phyloP scores from a whole-genome alignment of 768 basidiomycete genomes.

The Imleria badia region DNA sequence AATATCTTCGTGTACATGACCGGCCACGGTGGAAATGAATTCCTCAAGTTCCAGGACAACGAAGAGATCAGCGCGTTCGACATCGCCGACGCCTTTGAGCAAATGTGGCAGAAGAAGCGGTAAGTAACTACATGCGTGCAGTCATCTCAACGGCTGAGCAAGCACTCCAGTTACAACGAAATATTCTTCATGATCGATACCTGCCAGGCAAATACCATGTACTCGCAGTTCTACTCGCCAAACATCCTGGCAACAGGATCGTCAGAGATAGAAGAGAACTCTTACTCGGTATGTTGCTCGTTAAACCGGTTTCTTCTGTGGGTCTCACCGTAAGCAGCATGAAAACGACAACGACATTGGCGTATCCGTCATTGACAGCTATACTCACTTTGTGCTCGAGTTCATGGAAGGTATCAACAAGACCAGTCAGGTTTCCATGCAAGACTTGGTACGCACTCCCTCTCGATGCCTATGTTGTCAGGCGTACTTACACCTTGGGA shows the following conservation, averaged over 20 bases:
- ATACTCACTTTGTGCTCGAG: slow-evolving; percentile 87
- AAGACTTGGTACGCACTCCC: slow-evolving; percentile 67
- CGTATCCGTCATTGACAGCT: slow-evolving; percentile 93
- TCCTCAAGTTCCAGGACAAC: slow-evolving; percentile 98
- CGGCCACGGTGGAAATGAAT: slow-evolving; percentile 97
- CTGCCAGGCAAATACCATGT: slow-evolving; percentile 97
- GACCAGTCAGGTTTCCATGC: slow-evolving; percentile 76
- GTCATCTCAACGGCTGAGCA: neutral
- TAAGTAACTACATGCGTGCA: slow-evolving; percentile 28
- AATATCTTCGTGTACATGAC: slow-evolving; percentile 99
- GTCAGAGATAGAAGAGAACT: slow-evolving; percentile 80
- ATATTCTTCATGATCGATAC: slow-evolving; percentile 98
- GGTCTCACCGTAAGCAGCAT: slow-evolving; percentile 50
- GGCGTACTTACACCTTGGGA: slow-evolving; percentile 33
- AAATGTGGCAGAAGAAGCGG: slow-evolving; percentile 98
- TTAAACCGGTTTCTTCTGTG: neutral
- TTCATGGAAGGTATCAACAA: slow-evolving; percentile 94
- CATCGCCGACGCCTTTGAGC: slow-evolving; percentile 96
- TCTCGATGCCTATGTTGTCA: neutral
- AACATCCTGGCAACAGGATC: slow-evolving; percentile 92
- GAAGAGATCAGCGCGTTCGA: slow-evolving; percentile 98
- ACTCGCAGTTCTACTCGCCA: slow-evolving; percentile 88
- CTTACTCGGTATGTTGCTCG: slow-evolving; percentile 75
- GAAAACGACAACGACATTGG: slow-evolving; percentile 94
- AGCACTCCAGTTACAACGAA: slow-evolving; percentile 77